Evolutionary conservation across 768 basidiomycete genomes (phyloP), one percentile per base, ranked within the genome.

Genomic region (Kwoniella newhampshirensis): DNA sequence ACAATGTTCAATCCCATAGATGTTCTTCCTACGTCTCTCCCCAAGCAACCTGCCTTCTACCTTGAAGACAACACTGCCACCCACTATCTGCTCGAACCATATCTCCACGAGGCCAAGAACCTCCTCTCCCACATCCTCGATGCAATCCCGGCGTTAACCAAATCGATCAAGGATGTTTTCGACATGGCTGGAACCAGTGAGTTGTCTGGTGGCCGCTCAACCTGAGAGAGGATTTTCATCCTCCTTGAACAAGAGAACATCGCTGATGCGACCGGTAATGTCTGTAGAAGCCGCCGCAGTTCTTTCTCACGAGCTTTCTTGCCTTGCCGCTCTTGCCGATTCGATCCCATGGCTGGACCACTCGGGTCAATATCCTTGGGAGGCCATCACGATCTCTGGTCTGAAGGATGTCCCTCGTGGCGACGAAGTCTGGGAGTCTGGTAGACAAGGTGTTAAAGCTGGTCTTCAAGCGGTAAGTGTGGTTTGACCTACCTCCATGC

Each of bases 381-480:
- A 75, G 41, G 66, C 74, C 9, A 71, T 75, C 51, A 51, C 62
- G 28, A 67, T 75, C 46, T 62, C 66, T n/a, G 64, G 68, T 4
- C 59, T 73, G 41, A 54, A 58, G 15, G 59, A 63, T 35, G 63
- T 63, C 8, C 32, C 59, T 17, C 54, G 46, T 35, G 57, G 62
- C 9, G 59, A 62, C 18, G 64, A 70, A 21, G 67, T 68, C 2
- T 67, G 67, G 64, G 66, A 71, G 49, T 57, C 61, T 20, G 72
- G 74, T 4, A 37, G 60, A 28, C 45, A 58, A 48, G 64, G 64
- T 30, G 57, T 75, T 28, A 63, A 71, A 54, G 74, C 70, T 42
- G 70, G 70, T 46, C 60, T 75, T 18, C 59, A 64, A 45, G 61
- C 65, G 17, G 74, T 75, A 46, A 50, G 73, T 66, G 3, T 43